Evolutionary conservation across 352 stramenopile species (phyloP), one percentile per base, ranked within the genome.

Genomic region (Halophytophthora batemanensis): DNA sequence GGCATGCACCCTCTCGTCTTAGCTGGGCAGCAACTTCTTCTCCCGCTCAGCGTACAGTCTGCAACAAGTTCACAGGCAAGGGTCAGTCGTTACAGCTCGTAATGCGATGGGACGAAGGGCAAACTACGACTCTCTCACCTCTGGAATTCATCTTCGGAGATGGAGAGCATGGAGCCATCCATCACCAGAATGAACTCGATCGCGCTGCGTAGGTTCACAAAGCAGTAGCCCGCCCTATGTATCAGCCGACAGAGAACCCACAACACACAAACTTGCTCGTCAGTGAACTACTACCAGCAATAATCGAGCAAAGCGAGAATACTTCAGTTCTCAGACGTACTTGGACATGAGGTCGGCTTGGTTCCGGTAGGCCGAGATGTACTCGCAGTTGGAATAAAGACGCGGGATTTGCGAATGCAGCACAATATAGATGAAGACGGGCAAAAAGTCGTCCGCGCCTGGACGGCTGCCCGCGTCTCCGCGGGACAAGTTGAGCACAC

Each of bases 381-480:
- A 97, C 64, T 96, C 87, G 56, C 86, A 94, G 54, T 96, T 97
- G 12, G 86, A 95, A 37, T 86, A 59, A 12, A 96, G 69, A 10
- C 76, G 67, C n/a, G 87, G 82, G 50, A 96, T 92, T 48, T 90
- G 77, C 23, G 88, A 91, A 50, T 94, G 84, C 15, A 97, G 64
- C 18, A 97, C 87, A 34, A 97, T 90, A 69, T 95, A 96, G 54
- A 97, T 97, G 58, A 97, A 96, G 23, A 96, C 77, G 14, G 90
- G 90, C 13, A 97, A 65, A 44, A 97, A 97, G 34, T 97, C 90
- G 53, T 97, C 90, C 1, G 87, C 79, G 14, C 83, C 83, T 2
- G 83, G 83, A 7, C 83, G 81, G 14, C 63, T 86, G 2, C 68
- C 65, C 7, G 71, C 76, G 37, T 90, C 79, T 17, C 81, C 83